Conservation (phyloP, 257 asterid species). For the Jaltomata sinuosa region DNA sequence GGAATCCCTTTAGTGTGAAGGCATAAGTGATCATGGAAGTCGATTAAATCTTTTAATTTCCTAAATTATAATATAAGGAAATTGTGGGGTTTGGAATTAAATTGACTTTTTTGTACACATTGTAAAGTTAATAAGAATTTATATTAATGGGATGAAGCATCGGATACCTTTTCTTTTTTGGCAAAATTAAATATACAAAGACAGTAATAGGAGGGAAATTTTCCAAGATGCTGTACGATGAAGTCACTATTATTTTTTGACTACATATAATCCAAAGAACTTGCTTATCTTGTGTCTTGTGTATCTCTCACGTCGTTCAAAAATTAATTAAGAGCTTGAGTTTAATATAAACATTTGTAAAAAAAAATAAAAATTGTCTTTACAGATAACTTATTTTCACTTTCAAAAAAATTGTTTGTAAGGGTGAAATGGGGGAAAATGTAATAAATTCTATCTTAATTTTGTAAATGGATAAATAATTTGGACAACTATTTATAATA, state of each 20-base stretch:
- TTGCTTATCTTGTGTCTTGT: too few relatives aligned
- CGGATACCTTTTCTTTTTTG: background rate
- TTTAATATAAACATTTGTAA: too few relatives aligned
- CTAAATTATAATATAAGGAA: background rate
- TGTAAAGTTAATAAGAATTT: background rate
- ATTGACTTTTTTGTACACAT: conserved; percentile 9
- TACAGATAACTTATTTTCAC: too few relatives aligned
- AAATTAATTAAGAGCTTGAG: background rate
- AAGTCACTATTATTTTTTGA: background rate
- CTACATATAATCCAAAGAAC: background rate
- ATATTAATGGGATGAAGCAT: conserved; percentile 1
- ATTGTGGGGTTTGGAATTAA: conserved; percentile 4
- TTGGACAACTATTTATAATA: too few relatives aligned
- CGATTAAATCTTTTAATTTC: background rate
- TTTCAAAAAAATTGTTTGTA: too few relatives aligned
- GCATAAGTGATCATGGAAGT: background rate
- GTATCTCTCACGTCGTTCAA: background rate
- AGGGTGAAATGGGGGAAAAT: too few relatives aligned
- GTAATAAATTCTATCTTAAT: too few relatives aligned
- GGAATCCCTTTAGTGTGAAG: conserved; percentile 9
- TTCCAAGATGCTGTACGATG: conserved; percentile 6
- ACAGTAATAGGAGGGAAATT: background rate
- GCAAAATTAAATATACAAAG: background rate
- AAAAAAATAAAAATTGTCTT: too few relatives aligned
- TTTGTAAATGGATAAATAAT: too few relatives aligned